phyloP scores from a whole-genome alignment of 2,329 filamentous ascomycete species.

The Thyridium curvatum region DNA sequence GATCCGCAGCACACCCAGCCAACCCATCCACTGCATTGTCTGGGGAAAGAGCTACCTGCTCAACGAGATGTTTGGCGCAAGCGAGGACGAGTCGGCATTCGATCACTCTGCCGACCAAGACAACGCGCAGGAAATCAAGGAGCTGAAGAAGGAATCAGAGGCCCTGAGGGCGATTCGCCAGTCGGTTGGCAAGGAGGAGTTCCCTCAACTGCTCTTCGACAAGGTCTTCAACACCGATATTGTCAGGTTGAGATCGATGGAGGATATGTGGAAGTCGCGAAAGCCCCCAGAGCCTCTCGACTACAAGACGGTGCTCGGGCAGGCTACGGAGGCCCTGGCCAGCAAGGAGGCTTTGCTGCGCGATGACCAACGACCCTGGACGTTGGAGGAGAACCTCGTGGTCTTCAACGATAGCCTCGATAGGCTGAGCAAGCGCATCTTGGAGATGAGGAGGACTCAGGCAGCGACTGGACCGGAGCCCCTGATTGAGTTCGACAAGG shows the following conservation, averaged over 20 bases:
- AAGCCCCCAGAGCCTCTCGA: slow-evolving; percentile 67
- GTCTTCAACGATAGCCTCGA: slow-evolving; percentile 83
- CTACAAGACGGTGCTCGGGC: slow-evolving; percentile 54
- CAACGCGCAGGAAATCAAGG: slow-evolving; percentile 81
- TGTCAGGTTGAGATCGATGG: slow-evolving; percentile 73
- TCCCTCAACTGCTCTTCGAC: slow-evolving; percentile 76
- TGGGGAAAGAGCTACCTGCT: slow-evolving; percentile 97
- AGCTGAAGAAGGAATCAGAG: slow-evolving; percentile 75
- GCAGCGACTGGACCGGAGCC: slow-evolving; percentile 46
- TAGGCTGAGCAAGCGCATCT: slow-evolving; percentile 68
- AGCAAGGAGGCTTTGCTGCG: slow-evolving; percentile 47
- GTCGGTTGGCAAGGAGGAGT: slow-evolving; percentile 72
- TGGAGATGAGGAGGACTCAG: slow-evolving; percentile 48
- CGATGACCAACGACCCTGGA: slow-evolving; percentile 75
- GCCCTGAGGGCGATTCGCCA: slow-evolving; percentile 78
- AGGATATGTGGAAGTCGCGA: slow-evolving; percentile 93
- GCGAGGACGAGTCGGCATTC: slow-evolving; percentile 77
- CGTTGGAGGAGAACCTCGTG: slow-evolving; percentile 72
- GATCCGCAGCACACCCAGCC: slow-evolving; percentile 90
- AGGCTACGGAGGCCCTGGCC: slow-evolving; percentile 39
- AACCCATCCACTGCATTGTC: slow-evolving; percentile 97
- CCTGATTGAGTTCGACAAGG: slow-evolving; percentile 87
- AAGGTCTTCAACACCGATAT: slow-evolving; percentile 91
- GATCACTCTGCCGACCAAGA: slow-evolving; percentile 76
- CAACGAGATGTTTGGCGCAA: slow-evolving; percentile 87